A percentile compares a stretch with the other conserved stretches of the same genome.
Conservation (phyloP, 2,329 filamentous ascomycete genomes). For the Pseudopyricularia javanii region DNA sequence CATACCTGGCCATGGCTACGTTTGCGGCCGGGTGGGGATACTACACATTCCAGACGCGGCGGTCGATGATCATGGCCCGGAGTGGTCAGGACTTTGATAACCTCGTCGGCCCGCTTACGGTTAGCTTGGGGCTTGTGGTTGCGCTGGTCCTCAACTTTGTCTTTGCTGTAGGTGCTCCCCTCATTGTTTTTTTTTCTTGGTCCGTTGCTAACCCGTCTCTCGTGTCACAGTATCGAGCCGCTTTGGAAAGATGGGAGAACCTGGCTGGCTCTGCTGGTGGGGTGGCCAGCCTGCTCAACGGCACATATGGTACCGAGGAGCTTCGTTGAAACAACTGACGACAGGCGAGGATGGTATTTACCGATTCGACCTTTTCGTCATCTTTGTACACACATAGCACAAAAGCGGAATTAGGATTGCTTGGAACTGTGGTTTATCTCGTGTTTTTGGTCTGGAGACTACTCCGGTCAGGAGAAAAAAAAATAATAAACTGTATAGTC, state of each 20-base stretch:
- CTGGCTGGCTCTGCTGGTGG: neutral
- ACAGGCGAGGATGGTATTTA: neutral
- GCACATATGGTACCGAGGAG: neutral
- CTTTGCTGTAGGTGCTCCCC: slow-evolving; percentile 53
- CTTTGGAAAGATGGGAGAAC: slow-evolving; percentile 8
- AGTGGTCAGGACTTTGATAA: slow-evolving; percentile 93
- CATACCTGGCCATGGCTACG: slow-evolving; percentile 69
- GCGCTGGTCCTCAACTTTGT: slow-evolving; percentile 80
- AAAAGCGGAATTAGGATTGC: too few relatives aligned
- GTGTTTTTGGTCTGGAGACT: too few relatives aligned
- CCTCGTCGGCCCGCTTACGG: slow-evolving; percentile 68
- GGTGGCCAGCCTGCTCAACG: neutral
- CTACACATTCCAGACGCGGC: slow-evolving; percentile 63
- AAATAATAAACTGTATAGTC: too few relatives aligned
- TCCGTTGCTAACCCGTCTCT: neutral
- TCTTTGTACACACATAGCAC: too few relatives aligned
- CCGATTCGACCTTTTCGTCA: too few relatives aligned
- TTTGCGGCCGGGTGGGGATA: slow-evolving; percentile 86
- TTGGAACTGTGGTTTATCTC: too few relatives aligned
- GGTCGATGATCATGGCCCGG: slow-evolving; percentile 68
- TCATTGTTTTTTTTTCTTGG: neutral
- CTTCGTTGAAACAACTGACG: neutral
- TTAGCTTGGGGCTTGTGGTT: slow-evolving; percentile 65
- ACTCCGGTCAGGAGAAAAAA: too few relatives aligned
- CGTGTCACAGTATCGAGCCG: slow-evolving; percentile 8